Conservation (phyloP, 257 asterid genomes). For the Catharanthus roseus region DNA sequence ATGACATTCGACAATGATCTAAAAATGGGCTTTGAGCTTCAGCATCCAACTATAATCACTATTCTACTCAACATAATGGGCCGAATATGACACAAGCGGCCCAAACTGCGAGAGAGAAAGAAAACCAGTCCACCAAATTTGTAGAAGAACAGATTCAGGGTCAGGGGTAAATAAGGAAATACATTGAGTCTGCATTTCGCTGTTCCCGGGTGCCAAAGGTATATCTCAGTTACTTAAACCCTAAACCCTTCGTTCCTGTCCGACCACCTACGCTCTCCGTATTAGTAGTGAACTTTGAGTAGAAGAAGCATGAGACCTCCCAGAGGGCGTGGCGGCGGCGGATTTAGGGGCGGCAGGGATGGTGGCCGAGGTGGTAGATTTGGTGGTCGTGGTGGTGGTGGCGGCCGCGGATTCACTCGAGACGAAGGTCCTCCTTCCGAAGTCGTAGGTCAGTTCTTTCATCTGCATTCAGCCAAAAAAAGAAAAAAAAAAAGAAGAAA, state of each 20-base stretch:
- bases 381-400: conserved; percentile 45
- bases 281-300: not conserved
- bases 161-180: not conserved
- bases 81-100: too few species aligned
- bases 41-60: too few species aligned
- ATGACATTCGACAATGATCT: too few species aligned
- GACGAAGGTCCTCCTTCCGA: conserved; percentile 34
- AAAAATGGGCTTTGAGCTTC: too few species aligned
- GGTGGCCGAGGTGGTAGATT: conserved; percentile 37
- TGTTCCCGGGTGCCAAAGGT: not conserved
- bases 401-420: conserved; percentile 35
- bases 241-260: conserved; percentile 12
- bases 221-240: conserved; percentile 21
- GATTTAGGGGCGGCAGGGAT: conserved; percentile 66
- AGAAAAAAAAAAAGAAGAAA: too few species aligned
- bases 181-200: not conserved
- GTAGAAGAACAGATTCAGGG: too few species aligned
- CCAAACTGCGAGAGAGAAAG: too few species aligned
- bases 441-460: conserved; percentile 46
- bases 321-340: conserved; percentile 85
- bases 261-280: not conserved
- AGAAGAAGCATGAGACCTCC: conserved; percentile 76
- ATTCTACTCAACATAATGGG: too few species aligned
- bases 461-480: too few species aligned
- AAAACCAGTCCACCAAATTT: too few species aligned